Base-by-base conservation (phyloP, 805 yeast species). In the Yarrowia sp. region DNA sequence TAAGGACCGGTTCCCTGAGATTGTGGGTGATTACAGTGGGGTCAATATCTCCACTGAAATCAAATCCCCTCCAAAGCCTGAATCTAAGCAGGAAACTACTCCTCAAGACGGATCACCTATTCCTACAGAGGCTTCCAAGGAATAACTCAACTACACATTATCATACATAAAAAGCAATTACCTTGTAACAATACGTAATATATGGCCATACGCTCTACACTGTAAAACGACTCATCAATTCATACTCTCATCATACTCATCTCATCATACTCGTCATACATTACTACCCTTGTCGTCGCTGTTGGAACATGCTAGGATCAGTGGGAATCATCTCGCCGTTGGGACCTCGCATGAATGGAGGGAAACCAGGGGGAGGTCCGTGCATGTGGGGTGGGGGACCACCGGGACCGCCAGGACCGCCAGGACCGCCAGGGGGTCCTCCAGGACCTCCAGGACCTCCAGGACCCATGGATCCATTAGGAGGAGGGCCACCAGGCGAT, bases 311-410 rank as follows among this genome's bases (percentile, higher is more conserved):
- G 60, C 44, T 38, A 10, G 42, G 42, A 43, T 56, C 65, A 17
- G 68, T 44, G 42, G 68, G 68, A 42, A 56, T 56, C 68, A 65
- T 65, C 53, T 53, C 63, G 50, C 63, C 63, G 15, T 44, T 44
- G 12, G 68, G 68, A 19, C 64, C 64, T 34, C 65, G 68, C 46
- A 56, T 44, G 20, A 65, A 40, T 3, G 68, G 64, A 12, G 68
- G 68, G 13, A 42, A 65, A 15, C 61, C 68, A 30, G 61, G 61
- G 15, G 68, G 68, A 42, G 64, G 68, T 33, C 63, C 63, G 33
- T 56, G 63, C 52, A 65, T 52, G 58, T 64, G 58, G 17, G 65
- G 64, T 12, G 50, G 64, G 30, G 64, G 64, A 10, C 40, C 64
- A 5, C 64, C 61, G 15, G 44, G 61, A 14, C 61, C 61, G 6